Percentiles rank a stretch among this genome's conserved stretches.
phyloP scores from a whole-genome alignment of 2,329 filamentous ascomycete species.

The Trichophyton schoenleinii region DNA sequence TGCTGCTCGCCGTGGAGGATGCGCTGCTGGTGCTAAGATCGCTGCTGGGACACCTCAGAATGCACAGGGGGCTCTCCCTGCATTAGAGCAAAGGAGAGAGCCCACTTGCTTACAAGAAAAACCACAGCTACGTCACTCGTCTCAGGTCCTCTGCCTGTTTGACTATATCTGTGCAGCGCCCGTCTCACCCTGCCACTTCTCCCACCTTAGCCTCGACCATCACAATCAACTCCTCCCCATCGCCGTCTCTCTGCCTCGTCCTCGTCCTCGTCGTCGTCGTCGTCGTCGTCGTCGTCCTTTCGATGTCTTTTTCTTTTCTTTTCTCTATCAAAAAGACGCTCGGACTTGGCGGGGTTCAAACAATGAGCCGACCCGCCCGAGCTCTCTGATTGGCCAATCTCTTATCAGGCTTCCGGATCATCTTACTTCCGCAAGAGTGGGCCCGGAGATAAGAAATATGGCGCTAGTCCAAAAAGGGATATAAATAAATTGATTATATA shows the following conservation, averaged over 20 bases:
- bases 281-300: too few relatives aligned
- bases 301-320: not conserved
- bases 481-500: not conserved
- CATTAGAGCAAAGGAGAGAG: not conserved
- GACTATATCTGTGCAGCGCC: not conserved
- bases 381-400: not conserved
- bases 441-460: not conserved
- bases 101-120: not conserved
- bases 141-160: not conserved
- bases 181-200: not conserved
- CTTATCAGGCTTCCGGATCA: conserved; percentile 1
- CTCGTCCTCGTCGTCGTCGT: too few relatives aligned
- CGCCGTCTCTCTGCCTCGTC: not conserved
- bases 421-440: not conserved
- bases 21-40: not conserved
- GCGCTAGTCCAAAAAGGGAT: not conserved
- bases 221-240: not conserved
- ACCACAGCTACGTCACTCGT: not conserved
- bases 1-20: not conserved
- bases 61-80: not conserved
- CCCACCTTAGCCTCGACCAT: not conserved
- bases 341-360: not conserved
- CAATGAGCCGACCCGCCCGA: not conserved
- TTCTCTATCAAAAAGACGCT: not conserved
- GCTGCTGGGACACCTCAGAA: not conserved